Evolutionary conservation across 2,329 filamentous ascomycete species (phyloP).

Genomic region (Metarhizium brunneum): DNA sequence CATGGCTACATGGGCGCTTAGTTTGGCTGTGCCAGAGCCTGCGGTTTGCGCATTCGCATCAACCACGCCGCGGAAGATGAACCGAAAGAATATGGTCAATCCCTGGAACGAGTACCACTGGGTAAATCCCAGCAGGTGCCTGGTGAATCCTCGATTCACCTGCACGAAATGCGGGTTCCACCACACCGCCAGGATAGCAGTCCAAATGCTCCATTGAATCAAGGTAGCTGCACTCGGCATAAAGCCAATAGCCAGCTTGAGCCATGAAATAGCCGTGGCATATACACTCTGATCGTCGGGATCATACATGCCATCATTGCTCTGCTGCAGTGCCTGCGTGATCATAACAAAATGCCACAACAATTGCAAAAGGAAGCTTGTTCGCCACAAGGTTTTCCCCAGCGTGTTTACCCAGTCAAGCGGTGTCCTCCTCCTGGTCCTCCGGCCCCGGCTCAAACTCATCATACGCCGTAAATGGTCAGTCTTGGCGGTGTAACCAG

Average conservation of each 20-base stretch:
- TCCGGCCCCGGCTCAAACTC: conserved; percentile 46
- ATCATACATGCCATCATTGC: conserved; percentile 23
- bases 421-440: conserved; percentile 20
- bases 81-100: conserved; percentile 46
- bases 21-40: conserved; percentile 29
- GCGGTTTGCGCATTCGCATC: conserved; percentile 29
- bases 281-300: conserved; percentile 19
- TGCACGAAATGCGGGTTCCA: conserved; percentile 62
- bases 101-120: conserved; percentile 60
- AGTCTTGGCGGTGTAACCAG: conserved; percentile 75
- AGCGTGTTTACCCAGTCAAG: conserved; percentile 33
- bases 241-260: conserved; percentile 12
- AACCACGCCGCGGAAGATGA: conserved; percentile 35
- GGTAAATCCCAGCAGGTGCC: conserved; percentile 48
- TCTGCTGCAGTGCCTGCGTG: conserved; percentile 14
- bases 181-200: conserved; percentile 46
- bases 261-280: conserved; percentile 6
- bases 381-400: conserved; percentile 38
- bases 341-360: conserved; percentile 38
- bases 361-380: conserved; percentile 35
- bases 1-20: conserved; percentile 46
- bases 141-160: conserved; percentile 48
- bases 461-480: conserved; percentile 70
- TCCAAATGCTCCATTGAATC: conserved; percentile 37
- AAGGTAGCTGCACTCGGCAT: conserved; percentile 32